Evolutionary conservation across 2,329 filamentous ascomycete genomes (phyloP), one percentile per base, ranked within the genome.

Genomic region (Aspergillus japonicus): DNA sequence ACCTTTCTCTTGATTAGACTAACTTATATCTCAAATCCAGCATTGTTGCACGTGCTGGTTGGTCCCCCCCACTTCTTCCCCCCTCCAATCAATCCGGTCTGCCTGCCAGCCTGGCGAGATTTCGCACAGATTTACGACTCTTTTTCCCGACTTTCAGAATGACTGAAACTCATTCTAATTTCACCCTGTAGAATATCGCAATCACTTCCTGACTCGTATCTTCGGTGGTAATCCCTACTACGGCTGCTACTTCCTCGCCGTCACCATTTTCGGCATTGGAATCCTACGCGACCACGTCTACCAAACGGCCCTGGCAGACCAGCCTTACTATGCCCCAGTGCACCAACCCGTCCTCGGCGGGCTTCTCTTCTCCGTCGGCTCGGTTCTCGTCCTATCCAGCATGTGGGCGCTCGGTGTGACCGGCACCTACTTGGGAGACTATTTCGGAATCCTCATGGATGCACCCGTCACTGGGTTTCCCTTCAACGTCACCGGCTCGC

Each of bases 371-470:
- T 82, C 83, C 29, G 73, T 80, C 42, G 95, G 95, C 60, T 97
- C 96, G 76, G 77, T 89, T 54, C 86, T 99, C 39, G 95, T 99
- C 53, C 70, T 98, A 54, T 89, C 89, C 35, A 95, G 90, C 62
- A 98, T 96, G 79, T 97, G 88, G 87, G 90, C 88, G 35, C 87
- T 99, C 47, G 95, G 95, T 59, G 87, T 99, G 71, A 97, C 92
- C 0, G 95, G 95, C 64, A 99, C 95, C 42, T 99, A 97, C 75
- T 83, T 99, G 39, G 95, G 95, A 68, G 95, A 99, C 81, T 99
- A 99, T 83, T 99, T 98, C 74, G 95, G 95, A 68, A 97, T 98
- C 75, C 83, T 99, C 66, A 96, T 97, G 92, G 94, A 98, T 74
- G 81, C 89, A 67, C 94, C 94, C 70, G 93, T 99, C 55, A 96